Base-by-base conservation (phyloP, 2,329 filamentous ascomycete species). In the Neoascochyta sp. region DNA sequence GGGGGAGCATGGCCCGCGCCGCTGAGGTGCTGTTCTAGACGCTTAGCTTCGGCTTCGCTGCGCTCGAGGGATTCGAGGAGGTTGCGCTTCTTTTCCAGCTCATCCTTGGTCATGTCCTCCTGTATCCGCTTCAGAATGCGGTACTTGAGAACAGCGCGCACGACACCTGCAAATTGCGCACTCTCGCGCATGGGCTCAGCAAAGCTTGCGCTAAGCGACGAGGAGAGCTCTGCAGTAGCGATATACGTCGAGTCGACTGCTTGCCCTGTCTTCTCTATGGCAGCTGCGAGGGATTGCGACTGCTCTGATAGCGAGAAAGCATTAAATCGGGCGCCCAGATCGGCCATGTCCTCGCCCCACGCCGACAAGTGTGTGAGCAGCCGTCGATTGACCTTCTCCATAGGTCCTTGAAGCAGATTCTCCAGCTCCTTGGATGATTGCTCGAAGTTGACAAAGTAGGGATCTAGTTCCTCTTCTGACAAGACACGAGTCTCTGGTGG, bases 161-260 rank as follows among this genome's bases (percentile, higher is more conserved):
- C 92, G 1, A 98, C 87, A 8, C 92, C 86, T 1, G 92, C 92
- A 60, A 98, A 98, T 56, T 98, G 92, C 9, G 92, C 89, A 52
- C 88, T 94, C 66, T 98, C 92, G 32, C 93, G 79, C 87, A 98
- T 95, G 1, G 92, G 92, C 57, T 98, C 93, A 0, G 93, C 88
- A 57, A 98, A 98, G 45, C 80, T 92, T 18, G 90, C 89, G 12
- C 89, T 89, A n/a, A 98, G 69, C 0, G 84, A 83, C 2, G 80
- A 80, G 0, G 89, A 89, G 3, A 98, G 70, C 58, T 98, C 92
- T 52, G 94, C 86, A 0, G 90, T 96, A 7, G 86, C 88, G 44
- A 98, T 89, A 59, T 96, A 98, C 0, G 92, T 95, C 7, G 86
- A 86, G 60, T 98, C 92, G 7, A 90, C 87, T 2, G 92, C 92